Percentiles rank a stretch among this genome's conserved stretches.
Conservation (phyloP, 495 filamentous ascomycete species). For the Gamarada debralockiae region DNA sequence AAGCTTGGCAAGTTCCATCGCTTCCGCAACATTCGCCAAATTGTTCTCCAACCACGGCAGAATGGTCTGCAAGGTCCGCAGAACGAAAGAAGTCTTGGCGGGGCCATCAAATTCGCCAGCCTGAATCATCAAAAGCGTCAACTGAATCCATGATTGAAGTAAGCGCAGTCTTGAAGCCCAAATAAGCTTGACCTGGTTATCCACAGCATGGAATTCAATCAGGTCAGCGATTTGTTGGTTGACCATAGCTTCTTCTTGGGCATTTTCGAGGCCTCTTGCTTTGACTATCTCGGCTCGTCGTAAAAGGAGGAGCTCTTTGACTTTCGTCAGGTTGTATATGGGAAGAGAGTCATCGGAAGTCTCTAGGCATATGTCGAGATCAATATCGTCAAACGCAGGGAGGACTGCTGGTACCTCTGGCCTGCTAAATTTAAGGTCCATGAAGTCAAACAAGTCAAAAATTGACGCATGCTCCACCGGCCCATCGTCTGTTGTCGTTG, state of each 20-base stretch:
- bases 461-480: conserved; percentile 64
- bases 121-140: conserved; percentile 74
- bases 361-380: conserved; percentile 56
- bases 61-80: conserved; percentile 80
- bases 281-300: conserved; percentile 52
- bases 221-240: conserved; percentile 53
- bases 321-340: conserved; percentile 55
- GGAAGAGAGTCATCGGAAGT: conserved; percentile 40
- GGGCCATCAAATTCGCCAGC: conserved; percentile 68
- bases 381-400: conserved; percentile 54
- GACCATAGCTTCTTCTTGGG: conserved; percentile 52
- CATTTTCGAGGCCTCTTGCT: conserved; percentile 43
- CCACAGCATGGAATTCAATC: conserved; percentile 51
- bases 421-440: conserved; percentile 60
- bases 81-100: conserved; percentile 66
- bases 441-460: conserved; percentile 92
- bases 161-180: conserved; percentile 55
- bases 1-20: conserved; percentile 70
- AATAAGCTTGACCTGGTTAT: conserved; percentile 63
- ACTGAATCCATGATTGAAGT: conserved; percentile 74
- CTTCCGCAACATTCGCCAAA: conserved; percentile 57
- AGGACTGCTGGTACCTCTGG: conserved; percentile 44
- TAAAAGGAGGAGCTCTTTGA: conserved; percentile 59
- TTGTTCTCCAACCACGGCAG: conserved; percentile 79
- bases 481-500: conserved; percentile 57